Evolutionary conservation across 2,329 filamentous ascomycete genomes (phyloP).

Genomic region (Pseudonectria foliicola): DNA sequence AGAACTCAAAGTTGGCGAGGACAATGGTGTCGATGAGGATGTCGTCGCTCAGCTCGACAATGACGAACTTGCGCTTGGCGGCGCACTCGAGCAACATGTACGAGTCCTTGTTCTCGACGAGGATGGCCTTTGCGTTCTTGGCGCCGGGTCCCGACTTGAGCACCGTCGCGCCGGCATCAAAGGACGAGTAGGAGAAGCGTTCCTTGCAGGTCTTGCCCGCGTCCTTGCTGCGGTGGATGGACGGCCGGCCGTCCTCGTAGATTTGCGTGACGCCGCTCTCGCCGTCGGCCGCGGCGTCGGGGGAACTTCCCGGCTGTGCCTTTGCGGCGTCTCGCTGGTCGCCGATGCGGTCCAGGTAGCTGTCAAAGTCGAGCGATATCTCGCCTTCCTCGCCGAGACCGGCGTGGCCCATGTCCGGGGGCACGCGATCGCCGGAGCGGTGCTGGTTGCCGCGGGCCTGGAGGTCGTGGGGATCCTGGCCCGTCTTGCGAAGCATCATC

Average conservation of each 20-base stretch:
- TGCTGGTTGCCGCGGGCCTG: conserved; percentile 51
- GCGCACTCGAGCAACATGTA: conserved; percentile 96
- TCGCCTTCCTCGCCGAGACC: conserved; percentile 82
- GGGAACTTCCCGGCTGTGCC: not conserved
- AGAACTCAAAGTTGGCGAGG: conserved; percentile 98
- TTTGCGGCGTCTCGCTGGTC: conserved; percentile 5
- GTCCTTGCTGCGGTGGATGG: conserved; percentile 70
- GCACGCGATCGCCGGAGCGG: conserved; percentile 39
- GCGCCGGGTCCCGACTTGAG: conserved; percentile 82
- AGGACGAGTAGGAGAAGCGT: conserved; percentile 93
- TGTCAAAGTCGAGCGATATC: conserved; percentile 56
- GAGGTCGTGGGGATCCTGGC: conserved; percentile 64
- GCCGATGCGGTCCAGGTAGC: conserved; percentile 18
- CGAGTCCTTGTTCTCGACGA: conserved; percentile 96
- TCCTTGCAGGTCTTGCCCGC: conserved; percentile 97
- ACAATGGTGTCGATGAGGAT: conserved; percentile 89
- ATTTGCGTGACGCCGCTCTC: conserved; percentile 33
- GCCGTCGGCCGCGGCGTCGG: conserved; percentile 10
- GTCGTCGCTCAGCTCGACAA: conserved; percentile 85
- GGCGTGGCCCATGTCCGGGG: conserved; percentile 63
- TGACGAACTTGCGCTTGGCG: conserved; percentile 82
- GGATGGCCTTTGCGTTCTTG: conserved; percentile 79
- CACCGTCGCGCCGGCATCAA: conserved; percentile 90
- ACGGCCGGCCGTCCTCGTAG: conserved; percentile 42
- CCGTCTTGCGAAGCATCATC: conserved; percentile 78